Base-by-base conservation (phyloP, 2,329 filamentous ascomycete species). In the Niveomyces coronatus region DNA sequence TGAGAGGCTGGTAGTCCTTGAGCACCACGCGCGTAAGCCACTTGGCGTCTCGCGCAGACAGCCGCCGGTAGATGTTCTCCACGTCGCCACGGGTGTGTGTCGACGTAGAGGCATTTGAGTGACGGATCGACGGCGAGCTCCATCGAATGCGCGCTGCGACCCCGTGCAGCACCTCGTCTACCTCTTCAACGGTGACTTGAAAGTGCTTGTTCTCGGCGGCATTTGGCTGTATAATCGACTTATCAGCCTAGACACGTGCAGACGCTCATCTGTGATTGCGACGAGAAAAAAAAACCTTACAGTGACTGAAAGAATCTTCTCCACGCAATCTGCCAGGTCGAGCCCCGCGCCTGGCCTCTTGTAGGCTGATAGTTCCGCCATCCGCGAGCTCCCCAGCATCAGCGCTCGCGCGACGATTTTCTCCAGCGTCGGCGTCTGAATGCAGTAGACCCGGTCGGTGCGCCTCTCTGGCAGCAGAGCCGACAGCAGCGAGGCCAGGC, bases 11-110 rank as follows among this genome's bases (percentile, higher is more conserved):
- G 42, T 80, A 84, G 45, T 79, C 73, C 52, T 93, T 91, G 19
- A 94, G 63, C 5, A 94, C 67, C 20, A 95, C 64, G 4, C 88
- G 72, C 0, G 84, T 84, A 9, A 94, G 68, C 88, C 88, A 95
- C 60, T 94, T 94, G 4, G 79, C 82, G 52, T 94, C 84, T 30
- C 67, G 65, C 3, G 84, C 74, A 31, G 66, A 65, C 9, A 86
- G 53, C 7, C 74, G 70, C 20, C 60, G 63, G 49, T 82, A 83
- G 1, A 88, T 52, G 0, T 55, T 53, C 15, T 65, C 64, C 1
- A 89, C 55, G 4, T 68, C 54, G 4, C 61, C 57, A 56, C 51
- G 71, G 50, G 49, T 63, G 28, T 47, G 35, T 35, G 41, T 27
- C 16, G 47, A 43, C 22, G 49, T 23, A 38, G 43, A 47, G 11